Evolutionary conservation across 75 land plant genomes (phyloP).

Genomic region (Selaginella moellendorffii): DNA sequence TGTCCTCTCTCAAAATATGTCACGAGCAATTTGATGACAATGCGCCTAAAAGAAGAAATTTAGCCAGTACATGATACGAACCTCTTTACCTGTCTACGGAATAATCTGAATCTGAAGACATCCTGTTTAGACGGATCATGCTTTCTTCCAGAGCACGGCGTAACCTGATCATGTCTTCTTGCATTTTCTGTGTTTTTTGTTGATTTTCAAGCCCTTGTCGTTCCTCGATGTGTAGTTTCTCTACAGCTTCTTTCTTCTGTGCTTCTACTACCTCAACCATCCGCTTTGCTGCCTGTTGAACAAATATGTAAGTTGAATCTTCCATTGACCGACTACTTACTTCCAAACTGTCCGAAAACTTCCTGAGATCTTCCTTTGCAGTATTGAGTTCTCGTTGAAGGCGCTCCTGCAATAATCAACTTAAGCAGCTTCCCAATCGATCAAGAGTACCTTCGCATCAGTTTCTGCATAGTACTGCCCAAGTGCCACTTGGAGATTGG

Average conservation of each 20-base stretch:
- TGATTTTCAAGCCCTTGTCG: constrained; percentile 33
- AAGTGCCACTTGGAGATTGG: constrained; percentile 90
- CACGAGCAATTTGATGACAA: constrained; percentile 86
- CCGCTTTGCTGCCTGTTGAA: constrained; percentile 46
- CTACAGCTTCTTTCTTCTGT: constrained; percentile 47
- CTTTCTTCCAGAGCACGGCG: constrained; percentile 88
- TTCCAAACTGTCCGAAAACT: constrained; percentile 43
- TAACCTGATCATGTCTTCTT: constrained; percentile 70
- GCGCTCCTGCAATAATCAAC: constrained; percentile 38
- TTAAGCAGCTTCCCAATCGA: background rate
- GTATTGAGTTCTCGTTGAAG: constrained; percentile 46
- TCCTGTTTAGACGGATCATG: constrained; percentile 79
- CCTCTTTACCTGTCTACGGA: constrained; percentile 95
- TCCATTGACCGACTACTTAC: constrained; percentile 20
- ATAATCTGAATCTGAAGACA: constrained; percentile 91
- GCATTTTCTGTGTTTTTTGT: constrained; percentile 42
- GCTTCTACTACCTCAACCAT: constrained; percentile 31
- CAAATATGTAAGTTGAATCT: background rate
- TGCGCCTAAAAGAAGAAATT: constrained; percentile 69
- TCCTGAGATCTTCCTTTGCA: constrained; percentile 53
- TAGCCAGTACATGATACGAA: too few species aligned
- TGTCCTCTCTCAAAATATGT: constrained; percentile 94
- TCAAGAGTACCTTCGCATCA: constrained; percentile 74
- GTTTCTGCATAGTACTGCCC: constrained; percentile 98
- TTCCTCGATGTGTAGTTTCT: constrained; percentile 44